Percentiles rank a stretch among this genome's conserved stretches.
Conservation (phyloP, 208 protist species). For the Trypanosoma vivax region DNA sequence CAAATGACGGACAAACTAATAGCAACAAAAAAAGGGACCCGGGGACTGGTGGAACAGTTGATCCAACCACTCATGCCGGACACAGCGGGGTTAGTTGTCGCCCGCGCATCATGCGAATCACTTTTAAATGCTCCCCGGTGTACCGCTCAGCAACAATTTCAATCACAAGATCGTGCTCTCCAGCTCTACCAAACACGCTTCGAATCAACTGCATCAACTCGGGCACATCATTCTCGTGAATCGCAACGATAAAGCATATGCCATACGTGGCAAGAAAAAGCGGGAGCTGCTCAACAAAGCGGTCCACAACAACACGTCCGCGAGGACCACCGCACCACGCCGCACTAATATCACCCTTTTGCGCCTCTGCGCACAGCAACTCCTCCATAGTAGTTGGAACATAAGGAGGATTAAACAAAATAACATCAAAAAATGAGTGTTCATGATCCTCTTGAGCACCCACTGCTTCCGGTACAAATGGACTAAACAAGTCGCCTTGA, state of each 20-base stretch:
- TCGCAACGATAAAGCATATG: constrained; percentile 67
- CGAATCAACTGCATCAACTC: constrained; percentile 55
- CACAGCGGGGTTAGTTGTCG: not conserved
- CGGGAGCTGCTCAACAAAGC: constrained; percentile 63
- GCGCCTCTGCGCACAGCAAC: constrained; percentile 40
- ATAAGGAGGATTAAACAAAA: constrained; percentile 88
- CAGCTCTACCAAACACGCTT: constrained; percentile 4
- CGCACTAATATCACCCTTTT: constrained; percentile 59
- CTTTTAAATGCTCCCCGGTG: constrained; percentile 75
- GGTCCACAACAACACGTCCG: constrained; percentile 77
- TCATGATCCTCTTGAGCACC: not conserved
- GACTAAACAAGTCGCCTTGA: constrained; percentile 34
- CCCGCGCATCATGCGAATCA: constrained; percentile 37
- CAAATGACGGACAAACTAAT: too few species aligned
- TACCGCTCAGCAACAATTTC: constrained; percentile 54
- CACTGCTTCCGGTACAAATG: constrained; percentile 9
- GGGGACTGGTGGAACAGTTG: too few species aligned
- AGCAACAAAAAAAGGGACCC: too few species aligned
- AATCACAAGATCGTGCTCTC: constrained; percentile 17
- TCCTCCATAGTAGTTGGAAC: constrained; percentile 80
- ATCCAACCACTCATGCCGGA: not conserved
- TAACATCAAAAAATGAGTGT: constrained; percentile 39
- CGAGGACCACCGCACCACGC: constrained; percentile 83
- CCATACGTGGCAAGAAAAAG: constrained; percentile 29
- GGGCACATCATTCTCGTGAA: constrained; percentile 69